These are phyloP conservation scores for Juglanconis sp. DNA, from an alignment of 2,329 filamentous ascomycete genomes.

Conservation along the genomic window DNA sequence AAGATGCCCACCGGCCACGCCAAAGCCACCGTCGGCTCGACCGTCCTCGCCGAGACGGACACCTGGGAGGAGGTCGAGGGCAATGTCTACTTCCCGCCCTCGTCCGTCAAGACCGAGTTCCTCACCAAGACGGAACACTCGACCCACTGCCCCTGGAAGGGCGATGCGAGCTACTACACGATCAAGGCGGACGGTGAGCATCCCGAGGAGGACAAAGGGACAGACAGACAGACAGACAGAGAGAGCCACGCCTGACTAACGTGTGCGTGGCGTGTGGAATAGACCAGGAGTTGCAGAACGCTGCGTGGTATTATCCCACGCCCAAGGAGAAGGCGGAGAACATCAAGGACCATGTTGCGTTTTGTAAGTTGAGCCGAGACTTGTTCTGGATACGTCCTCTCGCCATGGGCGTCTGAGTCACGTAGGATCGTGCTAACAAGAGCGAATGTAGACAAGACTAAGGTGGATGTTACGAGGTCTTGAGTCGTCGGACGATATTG, in stretches of 20 bases:
- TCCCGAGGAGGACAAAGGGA: neutral
- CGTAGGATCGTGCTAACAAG: neutral
- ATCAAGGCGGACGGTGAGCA: constrained; percentile 43
- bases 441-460: constrained; percentile 29
- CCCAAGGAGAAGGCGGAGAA: constrained; percentile 45
- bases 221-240: neutral
- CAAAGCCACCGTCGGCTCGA: constrained; percentile 45
- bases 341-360: constrained; percentile 55
- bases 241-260: neutral
- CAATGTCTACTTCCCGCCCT: constrained; percentile 54
- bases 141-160: constrained; percentile 56
- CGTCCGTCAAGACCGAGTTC: constrained; percentile 40
- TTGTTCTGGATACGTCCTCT: too few relatives aligned
- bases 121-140: constrained; percentile 43
- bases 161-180: constrained; percentile 54
- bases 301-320: constrained; percentile 57
- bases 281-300: constrained; percentile 48
- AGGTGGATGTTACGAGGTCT: constrained; percentile 26
- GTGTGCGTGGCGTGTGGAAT: neutral
- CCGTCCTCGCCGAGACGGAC: constrained; percentile 48
- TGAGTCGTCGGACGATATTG: neutral
- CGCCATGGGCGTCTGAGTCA: too few relatives aligned
- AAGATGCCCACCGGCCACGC: constrained; percentile 25
- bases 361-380: constrained; percentile 42
- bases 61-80: constrained; percentile 55